Evolutionary conservation across 108 stramenopile species (phyloP).

Genomic region (Conticribra weissflogii): DNA sequence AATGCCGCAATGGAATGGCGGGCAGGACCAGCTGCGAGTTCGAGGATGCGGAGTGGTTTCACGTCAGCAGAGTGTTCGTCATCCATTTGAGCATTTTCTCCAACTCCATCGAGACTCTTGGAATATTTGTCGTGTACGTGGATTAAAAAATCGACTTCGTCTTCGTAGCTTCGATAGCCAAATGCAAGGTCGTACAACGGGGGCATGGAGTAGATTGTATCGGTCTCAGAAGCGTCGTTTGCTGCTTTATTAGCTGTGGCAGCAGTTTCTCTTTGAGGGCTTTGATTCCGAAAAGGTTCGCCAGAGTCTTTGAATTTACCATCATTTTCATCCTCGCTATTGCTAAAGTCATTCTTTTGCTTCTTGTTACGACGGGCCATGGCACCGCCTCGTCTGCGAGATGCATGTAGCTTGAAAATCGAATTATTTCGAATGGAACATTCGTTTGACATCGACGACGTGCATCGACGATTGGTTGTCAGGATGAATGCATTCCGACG

Average conservation of each 20-base stretch:
- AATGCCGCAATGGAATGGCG: conserved; percentile 76
- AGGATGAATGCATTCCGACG: too few species aligned
- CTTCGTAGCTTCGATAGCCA: conserved; percentile 78
- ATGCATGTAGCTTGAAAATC: background rate
- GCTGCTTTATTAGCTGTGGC: background rate
- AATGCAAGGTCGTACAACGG: conserved; percentile 85
- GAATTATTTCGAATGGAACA: too few species aligned
- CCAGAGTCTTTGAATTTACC: background rate
- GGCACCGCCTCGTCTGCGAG: conserved; percentile 12
- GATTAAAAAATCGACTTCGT: conserved; percentile 80
- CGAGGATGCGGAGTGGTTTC: conserved; percentile 52
- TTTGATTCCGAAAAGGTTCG: background rate
- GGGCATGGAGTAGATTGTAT: conserved; percentile 74
- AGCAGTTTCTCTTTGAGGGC: background rate
- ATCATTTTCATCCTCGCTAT: background rate
- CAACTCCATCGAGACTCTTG: background rate
- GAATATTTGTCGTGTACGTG: conserved; percentile 52
- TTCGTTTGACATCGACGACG: too few species aligned
- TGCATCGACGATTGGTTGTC: too few species aligned
- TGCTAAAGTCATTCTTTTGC: background rate
- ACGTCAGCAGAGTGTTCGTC: background rate
- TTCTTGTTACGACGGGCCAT: conserved; percentile 26
- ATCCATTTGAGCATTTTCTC: background rate
- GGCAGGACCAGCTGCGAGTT: conserved; percentile 85
- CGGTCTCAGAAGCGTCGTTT: conserved; percentile 14